Evolutionary conservation across 805 yeast species (phyloP), one percentile per base, ranked within the genome.

Genomic region (Cyberlindnera xishuangbannaensis): DNA sequence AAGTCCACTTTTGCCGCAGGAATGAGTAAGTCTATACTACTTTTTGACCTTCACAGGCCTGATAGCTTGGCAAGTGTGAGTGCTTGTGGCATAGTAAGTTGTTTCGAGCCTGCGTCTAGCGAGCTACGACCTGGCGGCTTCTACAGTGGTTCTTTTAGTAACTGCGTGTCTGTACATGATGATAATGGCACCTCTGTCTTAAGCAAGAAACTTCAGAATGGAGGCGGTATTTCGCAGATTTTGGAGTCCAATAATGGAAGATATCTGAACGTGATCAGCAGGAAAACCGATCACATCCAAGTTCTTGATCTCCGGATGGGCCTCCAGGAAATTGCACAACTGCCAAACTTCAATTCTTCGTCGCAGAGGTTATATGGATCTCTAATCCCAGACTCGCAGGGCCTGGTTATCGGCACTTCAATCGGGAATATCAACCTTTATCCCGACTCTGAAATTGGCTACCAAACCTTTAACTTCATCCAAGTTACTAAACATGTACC

Each of bases 261-360:
- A 24, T 65, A 54, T 31, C 14, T 62, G 5, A 66, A 53, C 34
- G 51, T 52, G 1, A 18, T 63, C 1, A 47, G 55, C 20, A 45
- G 73, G 20, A 47, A 53, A 21, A 37, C 55, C 7, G 33, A 43
- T 15, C 26, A 13, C 2, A 59, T 66, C 15, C 54, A 54, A 5
- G 45, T 65, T 4, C 34, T 63, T 10, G 73, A 66, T 36, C 24
- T 45, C 4, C 37, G 73, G 18, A 53, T 58, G 61, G 44, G 37
- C 12, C 19, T 52, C 6, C n/a, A 32, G 10, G 26, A 27, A 24
- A 37, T 44, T 18, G 45, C 40, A 2, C 27, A 27, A 22, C 30
- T 45, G 5, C 32, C 36, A 4, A 19, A 29, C 1, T 36, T 47
- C 16, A 4, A 18, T 1, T 38, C 42, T 6, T 31, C 34, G 27